Evolutionary conservation across 176 grass and related monocot species (phyloP).

Genomic region (Typha latifolia): DNA sequence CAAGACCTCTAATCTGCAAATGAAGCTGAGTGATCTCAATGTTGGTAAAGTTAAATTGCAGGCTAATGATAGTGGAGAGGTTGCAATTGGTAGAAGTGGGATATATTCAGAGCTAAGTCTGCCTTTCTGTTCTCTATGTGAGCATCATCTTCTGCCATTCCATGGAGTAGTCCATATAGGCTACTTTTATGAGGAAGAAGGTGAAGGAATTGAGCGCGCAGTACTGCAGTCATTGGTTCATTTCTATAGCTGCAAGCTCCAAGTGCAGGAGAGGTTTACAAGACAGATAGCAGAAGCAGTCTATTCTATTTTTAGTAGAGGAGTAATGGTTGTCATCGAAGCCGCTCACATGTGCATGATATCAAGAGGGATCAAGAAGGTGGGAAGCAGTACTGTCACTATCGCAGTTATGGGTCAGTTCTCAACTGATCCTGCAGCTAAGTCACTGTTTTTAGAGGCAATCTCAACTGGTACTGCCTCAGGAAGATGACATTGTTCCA

Average conservation of each 20-base stretch:
- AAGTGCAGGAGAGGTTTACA: constrained; percentile 97
- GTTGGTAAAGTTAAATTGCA: constrained; percentile 20
- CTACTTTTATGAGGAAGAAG: constrained; percentile 31
- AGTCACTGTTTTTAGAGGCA: constrained; percentile 48
- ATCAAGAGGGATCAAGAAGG: constrained; percentile 86
- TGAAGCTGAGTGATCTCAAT: constrained; percentile 36
- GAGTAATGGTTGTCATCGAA: constrained; percentile 79
- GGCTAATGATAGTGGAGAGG: constrained; percentile 10
- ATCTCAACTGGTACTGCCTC: constrained; percentile 27
- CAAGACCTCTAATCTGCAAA: constrained; percentile 41
- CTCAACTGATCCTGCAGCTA: constrained; percentile 41
- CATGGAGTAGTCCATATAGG: constrained; percentile 80
- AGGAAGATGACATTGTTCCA: constrained; percentile 18
- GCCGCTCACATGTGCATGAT: constrained; percentile 92
- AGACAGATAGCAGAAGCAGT: constrained; percentile 94
- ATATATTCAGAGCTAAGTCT: constrained; percentile 48
- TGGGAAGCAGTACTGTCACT: constrained; percentile 76
- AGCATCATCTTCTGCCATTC: constrained; percentile 90
- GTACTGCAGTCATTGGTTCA: constrained; percentile 63
- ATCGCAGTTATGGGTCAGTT: constrained; percentile 78
- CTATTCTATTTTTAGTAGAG: constrained; percentile 28
- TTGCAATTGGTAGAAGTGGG: constrained; percentile 24
- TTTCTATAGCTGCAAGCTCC: constrained; percentile 82
- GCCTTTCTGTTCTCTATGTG: constrained; percentile 83
- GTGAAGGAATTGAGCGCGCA: constrained; percentile 35